Evolutionary conservation across 1,139 yeast species (phyloP).

Genomic region (Saccharomyces pastorianus): DNA sequence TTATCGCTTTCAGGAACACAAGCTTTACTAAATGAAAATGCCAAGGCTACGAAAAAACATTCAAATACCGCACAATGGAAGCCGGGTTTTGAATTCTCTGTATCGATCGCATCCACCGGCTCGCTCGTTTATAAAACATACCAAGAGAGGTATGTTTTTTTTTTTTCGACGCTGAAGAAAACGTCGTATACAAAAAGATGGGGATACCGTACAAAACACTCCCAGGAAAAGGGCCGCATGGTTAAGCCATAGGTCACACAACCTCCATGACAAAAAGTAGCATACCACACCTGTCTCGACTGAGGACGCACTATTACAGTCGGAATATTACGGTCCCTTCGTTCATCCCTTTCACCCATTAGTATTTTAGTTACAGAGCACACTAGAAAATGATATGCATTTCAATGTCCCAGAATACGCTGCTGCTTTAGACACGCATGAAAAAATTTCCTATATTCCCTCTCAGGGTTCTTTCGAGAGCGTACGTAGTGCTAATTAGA

Average conservation of each 20-base stretch:
- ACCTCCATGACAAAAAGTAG: neutral
- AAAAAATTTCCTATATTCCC: neutral
- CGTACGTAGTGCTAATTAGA: neutral
- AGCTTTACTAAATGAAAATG: neutral
- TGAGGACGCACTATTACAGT: neutral
- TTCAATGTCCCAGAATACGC: neutral
- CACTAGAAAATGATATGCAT: neutral
- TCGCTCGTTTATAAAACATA: neutral
- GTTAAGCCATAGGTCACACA: neutral
- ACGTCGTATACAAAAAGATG: neutral
- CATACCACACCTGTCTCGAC: neutral
- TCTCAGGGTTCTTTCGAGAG: neutral
- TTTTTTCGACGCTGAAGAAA: neutral
- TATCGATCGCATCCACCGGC: neutral
- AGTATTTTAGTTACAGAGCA: neutral
- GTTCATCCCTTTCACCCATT: neutral
- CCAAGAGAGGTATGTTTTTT: neutral
- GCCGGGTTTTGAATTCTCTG: neutral
- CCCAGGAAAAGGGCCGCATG: neutral
- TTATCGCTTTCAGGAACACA: neutral
- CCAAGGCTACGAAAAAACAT: neutral
- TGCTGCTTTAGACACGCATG: neutral
- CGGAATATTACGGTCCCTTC: neutral
- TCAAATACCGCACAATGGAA: neutral
- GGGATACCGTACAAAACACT: neutral